A percentile compares a stretch with the other conserved stretches of the same genome.
Evolutionary conservation across 345 rosid genomes (phyloP).

Genomic region (Pistacia integerrima): DNA sequence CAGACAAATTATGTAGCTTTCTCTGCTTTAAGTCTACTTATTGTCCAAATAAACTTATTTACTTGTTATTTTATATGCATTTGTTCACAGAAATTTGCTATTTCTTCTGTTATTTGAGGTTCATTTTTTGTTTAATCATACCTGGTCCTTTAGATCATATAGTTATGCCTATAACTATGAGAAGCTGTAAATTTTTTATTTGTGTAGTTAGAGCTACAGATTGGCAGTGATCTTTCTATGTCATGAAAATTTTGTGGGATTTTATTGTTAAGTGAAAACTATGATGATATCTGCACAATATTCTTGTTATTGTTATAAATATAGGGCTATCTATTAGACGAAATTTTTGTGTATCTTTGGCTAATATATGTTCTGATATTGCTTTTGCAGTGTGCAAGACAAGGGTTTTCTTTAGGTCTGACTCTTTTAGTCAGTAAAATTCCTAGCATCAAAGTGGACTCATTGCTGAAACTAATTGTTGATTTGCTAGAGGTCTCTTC

Average conservation of each 20-base stretch:
- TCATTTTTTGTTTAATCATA: not conserved
- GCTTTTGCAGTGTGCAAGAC: slow-evolving; percentile 82
- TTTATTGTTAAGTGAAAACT: not conserved
- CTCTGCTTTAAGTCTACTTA: not conserved
- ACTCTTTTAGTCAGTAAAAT: slow-evolving; percentile 54
- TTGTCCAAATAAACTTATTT: not conserved
- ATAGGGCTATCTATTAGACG: not conserved
- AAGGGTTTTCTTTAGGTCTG: slow-evolving; percentile 93
- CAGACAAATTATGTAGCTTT: not conserved
- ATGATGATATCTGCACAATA: not conserved
- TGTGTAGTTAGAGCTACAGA: not conserved
- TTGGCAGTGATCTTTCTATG: not conserved
- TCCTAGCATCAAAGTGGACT: slow-evolving; percentile 61
- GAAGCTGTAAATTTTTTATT: not conserved
- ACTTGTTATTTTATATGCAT: not conserved
- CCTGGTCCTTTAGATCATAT: not conserved
- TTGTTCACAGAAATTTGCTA: not conserved
- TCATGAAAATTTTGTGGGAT: not conserved
- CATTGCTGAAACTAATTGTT: slow-evolving; percentile 71
- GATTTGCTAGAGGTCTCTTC: slow-evolving; percentile 77
- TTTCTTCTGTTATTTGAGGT: not conserved
- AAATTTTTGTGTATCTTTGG: slow-evolving; percentile 5
- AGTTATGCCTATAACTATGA: not conserved
- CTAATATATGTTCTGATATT: slow-evolving; percentile 1
- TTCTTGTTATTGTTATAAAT: not conserved